These are phyloP conservation scores for Lasiodiplodia theobromae DNA, from an alignment of 2,329 filamentous ascomycete species.

Conservation along the genomic window DNA sequence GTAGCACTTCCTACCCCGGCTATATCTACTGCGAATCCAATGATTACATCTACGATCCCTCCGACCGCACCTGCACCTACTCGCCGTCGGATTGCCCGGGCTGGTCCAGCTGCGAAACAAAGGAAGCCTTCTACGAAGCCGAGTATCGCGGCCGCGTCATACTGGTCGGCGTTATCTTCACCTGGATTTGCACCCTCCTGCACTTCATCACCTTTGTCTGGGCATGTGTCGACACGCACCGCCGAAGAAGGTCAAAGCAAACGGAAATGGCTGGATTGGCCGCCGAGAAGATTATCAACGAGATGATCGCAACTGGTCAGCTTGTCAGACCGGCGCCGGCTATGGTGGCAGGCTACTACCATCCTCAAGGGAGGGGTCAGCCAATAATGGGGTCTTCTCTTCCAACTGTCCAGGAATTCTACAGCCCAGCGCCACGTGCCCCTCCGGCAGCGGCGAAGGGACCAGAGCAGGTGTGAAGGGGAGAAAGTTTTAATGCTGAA, in stretches of 20 bases:
- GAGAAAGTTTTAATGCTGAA: not conserved
- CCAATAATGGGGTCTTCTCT: not conserved
- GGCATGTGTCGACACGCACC: slow-evolving; percentile 47
- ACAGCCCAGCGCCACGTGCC: not conserved
- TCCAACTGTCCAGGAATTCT: slow-evolving; percentile 2
- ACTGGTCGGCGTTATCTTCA: slow-evolving; percentile 40
- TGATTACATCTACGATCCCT: slow-evolving; percentile 10
- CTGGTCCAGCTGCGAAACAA: slow-evolving; percentile 41
- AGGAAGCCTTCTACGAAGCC: slow-evolving; percentile 38
- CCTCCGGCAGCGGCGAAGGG: not conserved
- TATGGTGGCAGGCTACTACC: not conserved
- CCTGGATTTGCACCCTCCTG: slow-evolving; percentile 40
- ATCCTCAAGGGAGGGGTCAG: not conserved
- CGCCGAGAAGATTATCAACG: slow-evolving; percentile 20
- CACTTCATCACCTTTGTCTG: slow-evolving; percentile 48
- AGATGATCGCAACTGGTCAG: slow-evolving; percentile 19
- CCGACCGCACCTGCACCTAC: slow-evolving; percentile 4
- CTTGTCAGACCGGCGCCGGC: slow-evolving; percentile 10
- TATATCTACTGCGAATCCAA: slow-evolving; percentile 21
- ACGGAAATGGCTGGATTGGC: not conserved
- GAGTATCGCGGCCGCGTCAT: slow-evolving; percentile 35
- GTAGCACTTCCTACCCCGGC: slow-evolving; percentile 30
- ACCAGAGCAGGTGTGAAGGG: not conserved
- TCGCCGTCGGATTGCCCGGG: not conserved
- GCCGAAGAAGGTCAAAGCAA: slow-evolving; percentile 31